Evolutionary conservation across 78 protist genomes (phyloP).

Genomic region (slime mould (Dictyostelium discoideum)): dicty_2.7 NC_007091.3:1480501-1481000

Average conservation of each 20-base stretch:
- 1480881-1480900: constrained; percentile 99
- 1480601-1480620: constrained; percentile 83
- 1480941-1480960: constrained; percentile 31
- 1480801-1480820: constrained; percentile 97
- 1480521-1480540: constrained; percentile 97
- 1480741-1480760: constrained; percentile 95
- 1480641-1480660: constrained; percentile 99
- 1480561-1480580: constrained; percentile 93
- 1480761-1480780: constrained; percentile 97
- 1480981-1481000: neutral
- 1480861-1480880: constrained; percentile 97
- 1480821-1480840: constrained; percentile 91
- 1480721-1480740: constrained; percentile 96
- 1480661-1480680: constrained; percentile 90
- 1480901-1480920: constrained; percentile 92
- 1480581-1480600: constrained; percentile 80
- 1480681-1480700: constrained; percentile 94
- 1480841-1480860: constrained; percentile 92
- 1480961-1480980: constrained; percentile 1
- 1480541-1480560: constrained; percentile 97
- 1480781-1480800: constrained; percentile 96
- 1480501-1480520: constrained; percentile 97
- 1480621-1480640: constrained; percentile 98
- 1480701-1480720: constrained; percentile 98
- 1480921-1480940: constrained; percentile 51